Evolutionary conservation across 2,329 filamentous ascomycete species (phyloP), one percentile per base, ranked within the genome.

Genomic region (Calonectria pseudoreteaudii): DNA sequence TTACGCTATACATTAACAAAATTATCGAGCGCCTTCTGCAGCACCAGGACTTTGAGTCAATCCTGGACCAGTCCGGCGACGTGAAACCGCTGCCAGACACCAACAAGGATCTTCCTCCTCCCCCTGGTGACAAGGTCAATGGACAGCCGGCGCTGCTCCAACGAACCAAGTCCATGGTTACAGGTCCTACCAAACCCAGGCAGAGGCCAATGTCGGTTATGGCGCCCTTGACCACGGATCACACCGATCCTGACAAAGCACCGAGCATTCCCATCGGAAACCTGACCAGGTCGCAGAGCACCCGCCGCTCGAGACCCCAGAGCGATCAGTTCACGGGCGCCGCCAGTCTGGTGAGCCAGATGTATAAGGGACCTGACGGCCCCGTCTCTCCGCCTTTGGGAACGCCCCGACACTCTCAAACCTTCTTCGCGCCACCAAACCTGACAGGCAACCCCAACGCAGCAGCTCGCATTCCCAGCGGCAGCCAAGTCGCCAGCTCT

Each of bases 1-100:
- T 99, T 79, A 98, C 95, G 30, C 89, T 98, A 77, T 99, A 99
- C 87, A 98, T 99, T 88, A 98, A 98, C 90, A 98, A 97, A 87
- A 98, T 99, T 84, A 98, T 99, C 83, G 97, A 97, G 84, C 94
- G 97, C 71, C 91, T 99, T 56, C 90, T 99, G 75, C 94, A 98
- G 82, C 94, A 98, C 85, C 94, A 98, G 81, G 96, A 98, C 78
- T 98, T 98, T 79, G 96, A 99, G 86, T 93, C 95, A 75, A 98
- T 98, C 74, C 89, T 98, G 50, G 95, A 98, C 83, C 94, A 95
- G 84, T 94, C 93, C 11, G 91, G 91, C 66, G 91, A 93, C 70
- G 80, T 84, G 69, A 82, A 84, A 71, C 80, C 80, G 31, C 81
- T 78, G 34, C 77, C 80, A 50, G 90, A 94, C 81, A 90, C 88